Conservation (phyloP, 495 filamentous ascomycete genomes). For the Annulohypoxylon nitens region DNA sequence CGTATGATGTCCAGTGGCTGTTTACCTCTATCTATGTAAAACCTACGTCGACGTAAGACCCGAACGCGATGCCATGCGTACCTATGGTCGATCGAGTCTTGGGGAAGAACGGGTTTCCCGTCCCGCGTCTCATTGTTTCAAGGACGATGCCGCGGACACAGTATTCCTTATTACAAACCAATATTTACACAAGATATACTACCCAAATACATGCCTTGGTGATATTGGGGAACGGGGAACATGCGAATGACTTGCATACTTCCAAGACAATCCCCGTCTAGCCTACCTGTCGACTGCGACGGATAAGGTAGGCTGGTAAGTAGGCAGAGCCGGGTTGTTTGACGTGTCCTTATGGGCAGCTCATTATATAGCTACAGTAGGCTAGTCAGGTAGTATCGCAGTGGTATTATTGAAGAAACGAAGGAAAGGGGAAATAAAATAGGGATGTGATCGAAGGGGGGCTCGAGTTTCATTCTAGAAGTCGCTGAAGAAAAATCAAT, state of each 20-base stretch:
- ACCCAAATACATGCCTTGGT: conserved; percentile 7
- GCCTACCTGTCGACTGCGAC: conserved; percentile 26
- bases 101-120: background rate
- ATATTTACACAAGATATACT: conserved; percentile 7
- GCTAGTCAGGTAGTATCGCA: background rate
- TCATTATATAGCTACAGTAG: conserved; percentile 9
- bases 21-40: background rate
- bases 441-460: background rate
- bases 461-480: conserved; percentile 11
- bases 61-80: background rate
- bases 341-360: conserved; percentile 8
- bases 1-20: background rate
- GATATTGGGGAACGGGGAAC: conserved; percentile 14
- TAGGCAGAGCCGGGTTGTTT: background rate
- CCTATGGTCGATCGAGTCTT: background rate
- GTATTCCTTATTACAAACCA: background rate
- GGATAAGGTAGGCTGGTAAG: conserved; percentile 20
- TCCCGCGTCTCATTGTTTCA: conserved; percentile 39
- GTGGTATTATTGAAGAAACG: conserved; percentile 1
- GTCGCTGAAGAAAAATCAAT: conserved; percentile 3
- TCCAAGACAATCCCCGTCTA: conserved; percentile 18
- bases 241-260: conserved; percentile 40
- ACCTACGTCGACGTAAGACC: background rate
- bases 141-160: conserved; percentile 39
- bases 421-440: background rate